Evolutionary conservation across 106 monocot species (phyloP), one percentile per base, ranked within the genome.

Genomic region (Cymbidium sinense): DNA sequence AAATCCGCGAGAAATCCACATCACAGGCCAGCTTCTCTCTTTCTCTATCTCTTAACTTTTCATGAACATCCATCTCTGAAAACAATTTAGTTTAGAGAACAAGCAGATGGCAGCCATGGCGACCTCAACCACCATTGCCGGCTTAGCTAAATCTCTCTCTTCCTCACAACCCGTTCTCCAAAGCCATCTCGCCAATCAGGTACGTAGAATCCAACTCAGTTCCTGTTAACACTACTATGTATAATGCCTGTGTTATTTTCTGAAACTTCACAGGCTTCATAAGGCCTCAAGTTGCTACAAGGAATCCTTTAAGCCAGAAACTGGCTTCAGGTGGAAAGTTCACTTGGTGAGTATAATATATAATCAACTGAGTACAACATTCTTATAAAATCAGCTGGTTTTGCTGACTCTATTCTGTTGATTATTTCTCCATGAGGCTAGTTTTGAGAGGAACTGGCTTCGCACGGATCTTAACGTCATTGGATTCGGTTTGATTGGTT

Each of bases 361-460:
- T 31, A 67, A 8, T 15, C 21, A 12, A 29, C 33, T 27, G 23
- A 7, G 5, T 20, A 19, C 7, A 12, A n/a, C n/a, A n/a, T 21
- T 74, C 23, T 8, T 6, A 9, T 41, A 5, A 5, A 43, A 13
- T 11, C 0, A 29, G 6, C 9, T 41, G 9, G 41, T 47, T 13
- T 47, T 13, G 17, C 11, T 47, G 11, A 13, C 47, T 47, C 47
- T 70, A 19, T 9, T 65, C 33, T 11, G 30, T 75, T 61, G 5
- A 18, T 3, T 43, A 29, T 81, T 13, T n/a, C 65, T 30, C 15
- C 12, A 6, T 27, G 61, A 23, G 74, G 13, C 13, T 30, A 93
- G 91, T 79, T 94, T 98, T 80, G 82, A 87, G 87, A 94, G 91
- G 73, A 76, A 89, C 34, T 89, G 89, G 89, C 84, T 89, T 6